These are phyloP conservation scores for Teunomyces stri DNA, from an alignment of 805 yeast genomes.

Conservation along the genomic window DNA sequence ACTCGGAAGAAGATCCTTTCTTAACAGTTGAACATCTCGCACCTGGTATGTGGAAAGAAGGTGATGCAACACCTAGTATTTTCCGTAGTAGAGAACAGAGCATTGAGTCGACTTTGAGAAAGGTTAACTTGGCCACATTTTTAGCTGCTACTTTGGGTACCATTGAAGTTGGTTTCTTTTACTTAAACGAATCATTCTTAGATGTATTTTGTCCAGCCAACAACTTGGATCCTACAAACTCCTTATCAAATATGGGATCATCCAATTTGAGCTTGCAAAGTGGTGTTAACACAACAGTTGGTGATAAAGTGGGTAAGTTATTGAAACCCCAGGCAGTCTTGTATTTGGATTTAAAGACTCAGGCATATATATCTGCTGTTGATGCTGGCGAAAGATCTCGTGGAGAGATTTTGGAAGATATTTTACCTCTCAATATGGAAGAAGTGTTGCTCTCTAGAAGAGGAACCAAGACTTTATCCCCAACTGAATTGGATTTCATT, in stretches of 20 bases:
- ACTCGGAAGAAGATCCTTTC: conserved; percentile 69
- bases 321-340: conserved; percentile 78
- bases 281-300: conserved; percentile 31
- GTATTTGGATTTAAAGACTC: conserved; percentile 87
- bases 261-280: conserved; percentile 33
- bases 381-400: conserved; percentile 61
- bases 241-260: conserved; percentile 35
- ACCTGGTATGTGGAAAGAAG: conserved; percentile 68
- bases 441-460: conserved; percentile 42
- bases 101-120: conserved; percentile 64
- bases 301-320: conserved; percentile 52
- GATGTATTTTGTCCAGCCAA: conserved; percentile 84
- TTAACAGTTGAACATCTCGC: conserved; percentile 67
- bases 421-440: conserved; percentile 68
- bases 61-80: conserved; percentile 55
- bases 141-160: conserved; percentile 83
- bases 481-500: conserved; percentile 78
- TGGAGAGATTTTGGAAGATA: conserved; percentile 66
- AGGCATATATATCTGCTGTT: conserved; percentile 87
- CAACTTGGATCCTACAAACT: conserved; percentile 48
- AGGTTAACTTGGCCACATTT: conserved; percentile 85
- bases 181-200: conserved; percentile 78
- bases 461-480: conserved; percentile 48
- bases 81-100: conserved; percentile 61
- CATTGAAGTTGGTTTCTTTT: conserved; percentile 82